These are phyloP conservation scores for Yarrowia sp. DNA, from an alignment of 805 yeast genomes.

Conservation along the genomic window DNA sequence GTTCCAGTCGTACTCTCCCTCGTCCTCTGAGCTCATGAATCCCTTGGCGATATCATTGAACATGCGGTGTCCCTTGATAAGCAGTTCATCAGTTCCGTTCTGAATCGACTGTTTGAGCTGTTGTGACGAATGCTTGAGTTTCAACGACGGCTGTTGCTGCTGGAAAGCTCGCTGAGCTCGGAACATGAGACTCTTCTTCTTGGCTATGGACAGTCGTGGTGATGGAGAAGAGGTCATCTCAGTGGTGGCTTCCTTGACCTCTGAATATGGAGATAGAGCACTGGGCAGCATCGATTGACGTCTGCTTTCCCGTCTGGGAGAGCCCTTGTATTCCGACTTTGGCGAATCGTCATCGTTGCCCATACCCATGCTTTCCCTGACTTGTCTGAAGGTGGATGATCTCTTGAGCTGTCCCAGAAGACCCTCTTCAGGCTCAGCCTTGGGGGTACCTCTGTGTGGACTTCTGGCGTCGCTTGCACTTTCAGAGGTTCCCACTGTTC, in stretches of 20 bases:
- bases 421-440: constrained; percentile 6
- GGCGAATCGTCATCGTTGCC: not conserved
- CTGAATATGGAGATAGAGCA: constrained; percentile 11
- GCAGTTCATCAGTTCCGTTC: constrained; percentile 27
- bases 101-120: constrained; percentile 34
- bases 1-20: constrained; percentile 25
- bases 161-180: constrained; percentile 34
- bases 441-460: not conserved
- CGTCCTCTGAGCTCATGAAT: constrained; percentile 33
- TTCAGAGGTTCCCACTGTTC: constrained; percentile 17
- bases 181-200: constrained; percentile 38
- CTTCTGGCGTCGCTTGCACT: not conserved
- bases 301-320: constrained; percentile 19
- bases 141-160: constrained; percentile 26
- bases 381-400: constrained; percentile 26
- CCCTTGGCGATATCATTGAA: constrained; percentile 36
- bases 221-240: constrained; percentile 4
- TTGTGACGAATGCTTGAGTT: constrained; percentile 35
- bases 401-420: constrained; percentile 20
- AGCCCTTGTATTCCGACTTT: not conserved
- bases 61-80: constrained; percentile 25
- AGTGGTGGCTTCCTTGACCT: constrained; percentile 8
- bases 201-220: constrained; percentile 30
- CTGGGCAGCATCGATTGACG: constrained; percentile 26
- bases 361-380: constrained; percentile 32